Conservation (phyloP, 2,329 filamentous ascomycete genomes). For the Clarireedia paspali region DNA sequence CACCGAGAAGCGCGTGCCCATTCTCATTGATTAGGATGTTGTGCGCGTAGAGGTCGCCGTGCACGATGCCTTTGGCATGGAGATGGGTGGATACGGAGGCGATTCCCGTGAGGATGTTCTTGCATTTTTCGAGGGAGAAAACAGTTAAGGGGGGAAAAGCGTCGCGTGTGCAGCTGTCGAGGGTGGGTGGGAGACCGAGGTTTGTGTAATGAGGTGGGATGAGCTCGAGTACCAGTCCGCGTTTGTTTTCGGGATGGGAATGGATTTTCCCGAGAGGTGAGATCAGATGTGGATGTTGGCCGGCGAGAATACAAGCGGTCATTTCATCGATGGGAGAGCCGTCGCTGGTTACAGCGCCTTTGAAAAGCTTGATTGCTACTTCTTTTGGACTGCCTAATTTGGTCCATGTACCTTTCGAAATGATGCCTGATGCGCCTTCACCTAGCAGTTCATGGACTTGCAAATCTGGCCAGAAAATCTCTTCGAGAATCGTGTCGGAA, state of each 20-base stretch:
- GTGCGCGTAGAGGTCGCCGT: conserved; percentile 42
- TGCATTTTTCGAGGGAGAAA: conserved; percentile 27
- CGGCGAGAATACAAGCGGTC: conserved; percentile 38
- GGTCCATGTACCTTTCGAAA: conserved; percentile 35
- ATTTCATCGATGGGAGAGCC: conserved; percentile 43
- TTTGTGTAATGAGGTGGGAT: conserved; percentile 36
- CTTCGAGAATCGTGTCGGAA: conserved; percentile 27
- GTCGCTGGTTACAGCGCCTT: conserved; percentile 39
- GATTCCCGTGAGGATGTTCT: conserved; percentile 34
- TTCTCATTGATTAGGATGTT: conserved; percentile 37
- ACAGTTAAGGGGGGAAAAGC: conserved; percentile 30
- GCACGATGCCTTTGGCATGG: conserved; percentile 36
- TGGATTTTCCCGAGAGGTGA: conserved; percentile 37
- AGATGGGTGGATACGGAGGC: conserved; percentile 37
- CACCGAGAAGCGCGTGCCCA: conserved; percentile 39
- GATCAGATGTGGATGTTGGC: conserved; percentile 39
- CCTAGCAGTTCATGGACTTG: conserved; percentile 35
- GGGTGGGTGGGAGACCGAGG: conserved; percentile 37
- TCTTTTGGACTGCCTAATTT: conserved; percentile 25
- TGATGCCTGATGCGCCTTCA: conserved; percentile 40
- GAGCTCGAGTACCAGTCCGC: conserved; percentile 40
- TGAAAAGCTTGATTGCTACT: conserved; percentile 43
- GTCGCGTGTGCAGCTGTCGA: conserved; percentile 40
- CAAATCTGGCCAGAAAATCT: conserved; percentile 36
- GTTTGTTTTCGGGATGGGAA: conserved; percentile 32